Evolutionary conservation across 139 green algal genomes (phyloP).

Genomic region (Trebouxia sp.): DNA sequence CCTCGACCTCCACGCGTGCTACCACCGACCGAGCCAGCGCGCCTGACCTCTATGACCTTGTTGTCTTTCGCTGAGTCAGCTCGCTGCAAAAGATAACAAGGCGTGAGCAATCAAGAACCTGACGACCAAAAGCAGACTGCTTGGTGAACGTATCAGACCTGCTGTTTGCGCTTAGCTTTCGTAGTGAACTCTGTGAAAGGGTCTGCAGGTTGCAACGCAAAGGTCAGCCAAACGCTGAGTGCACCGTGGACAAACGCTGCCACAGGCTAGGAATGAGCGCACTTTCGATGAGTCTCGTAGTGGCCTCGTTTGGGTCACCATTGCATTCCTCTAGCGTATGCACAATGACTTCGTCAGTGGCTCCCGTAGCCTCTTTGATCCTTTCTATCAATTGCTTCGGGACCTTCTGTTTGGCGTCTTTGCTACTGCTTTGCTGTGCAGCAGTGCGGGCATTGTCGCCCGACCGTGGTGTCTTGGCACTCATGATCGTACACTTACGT

Average conservation of each 20-base stretch:
- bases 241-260: neutral
- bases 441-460: neutral
- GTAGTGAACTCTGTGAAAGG: conserved; percentile 46
- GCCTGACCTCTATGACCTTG: conserved; percentile 29
- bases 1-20: neutral
- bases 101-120: neutral
- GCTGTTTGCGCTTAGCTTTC: conserved; percentile 51
- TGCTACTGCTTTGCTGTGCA: neutral
- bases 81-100: conserved; percentile 23
- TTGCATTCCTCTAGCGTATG: conserved; percentile 54
- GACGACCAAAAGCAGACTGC: neutral
- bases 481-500: neutral
- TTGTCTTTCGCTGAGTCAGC: conserved; percentile 34
- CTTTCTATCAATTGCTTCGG: conserved; percentile 46
- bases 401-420: neutral
- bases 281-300: conserved; percentile 58
- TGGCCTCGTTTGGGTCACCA: conserved; percentile 61
- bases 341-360: conserved; percentile 55
- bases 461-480: neutral
- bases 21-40: neutral
- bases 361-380: conserved; percentile 53
- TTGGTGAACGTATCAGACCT: conserved; percentile 9
- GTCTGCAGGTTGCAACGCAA: conserved; percentile 38
- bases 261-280: conserved; percentile 14
- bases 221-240: neutral